Base-by-base conservation (phyloP, 768 basidiomycete species). In the Calocera cornea region DNA sequence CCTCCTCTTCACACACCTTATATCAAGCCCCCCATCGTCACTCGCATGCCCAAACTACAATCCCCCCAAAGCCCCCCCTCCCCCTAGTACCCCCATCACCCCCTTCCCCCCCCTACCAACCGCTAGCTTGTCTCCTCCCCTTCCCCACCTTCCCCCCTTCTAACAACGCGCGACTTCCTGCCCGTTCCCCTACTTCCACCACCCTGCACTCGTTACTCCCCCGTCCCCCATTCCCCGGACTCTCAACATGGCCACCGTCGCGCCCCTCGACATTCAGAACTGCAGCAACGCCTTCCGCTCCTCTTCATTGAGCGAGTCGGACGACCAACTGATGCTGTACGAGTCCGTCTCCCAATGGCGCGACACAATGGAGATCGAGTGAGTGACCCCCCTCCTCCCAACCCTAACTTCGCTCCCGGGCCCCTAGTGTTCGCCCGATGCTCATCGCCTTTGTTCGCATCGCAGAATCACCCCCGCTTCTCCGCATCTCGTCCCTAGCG, bases 241-340 rank as follows among this genome's bases (percentile, higher is more conserved):
- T 47, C 44, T 7, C 44, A 47, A 47, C 54, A 60, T 60, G 54
- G 11, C 54, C 22, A 33, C 54, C 14, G 54, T 60, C 54, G 54
- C 54, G 14, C 54, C 54, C 24, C 7, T 60, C 10, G 54, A 60
- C 54, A 60, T 60, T 31, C 54, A 60, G 31, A 60, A 60, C 31
- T 33, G 31, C 54, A 60, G 54, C 44, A 47, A 7, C 54, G 14
- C 11, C 16, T 60, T 29, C 54, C 54, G 54, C 54, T 60, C 54
- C 54, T 60, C 54, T 60, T 60, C 54, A 31, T 19, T 60, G 54
- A 60, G 54, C 31, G 54, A 60, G 54, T 27, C 54, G 54, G 54
- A 60, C 31, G 54, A 60, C 27, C 54, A 60, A 19, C 7, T 47
- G 14, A 60, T 60, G 54, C 54, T 60, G 31, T 27, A 60, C 54